These are phyloP conservation scores for Penicillium salamii DNA, from an alignment of 495 filamentous ascomycete genomes.

Conservation along the genomic window DNA sequence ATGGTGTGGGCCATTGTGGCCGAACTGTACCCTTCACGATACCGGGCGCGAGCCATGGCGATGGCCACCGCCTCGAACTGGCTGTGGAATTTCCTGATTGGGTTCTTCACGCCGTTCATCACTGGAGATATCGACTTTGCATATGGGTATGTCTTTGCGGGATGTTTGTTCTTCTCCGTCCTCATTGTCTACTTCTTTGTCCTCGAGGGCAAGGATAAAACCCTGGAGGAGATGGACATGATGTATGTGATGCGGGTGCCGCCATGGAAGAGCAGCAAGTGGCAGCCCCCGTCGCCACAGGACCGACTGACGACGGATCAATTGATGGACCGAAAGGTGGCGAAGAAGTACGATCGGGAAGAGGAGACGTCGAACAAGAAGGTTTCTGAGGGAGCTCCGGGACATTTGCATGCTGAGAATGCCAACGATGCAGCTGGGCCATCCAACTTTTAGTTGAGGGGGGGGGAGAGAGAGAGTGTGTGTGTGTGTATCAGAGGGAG, in stretches of 20 bases:
- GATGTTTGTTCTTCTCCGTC: conserved; percentile 58
- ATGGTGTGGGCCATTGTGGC: conserved; percentile 80
- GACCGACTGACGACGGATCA: conserved; percentile 31
- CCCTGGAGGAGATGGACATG: conserved; percentile 74
- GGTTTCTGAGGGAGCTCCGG: conserved; percentile 7
- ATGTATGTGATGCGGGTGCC: conserved; percentile 71
- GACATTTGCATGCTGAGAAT: conserved; percentile 24
- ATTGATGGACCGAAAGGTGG: conserved; percentile 28
- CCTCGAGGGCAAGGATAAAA: conserved; percentile 61
- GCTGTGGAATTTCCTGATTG: conserved; percentile 82
- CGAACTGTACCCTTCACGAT: conserved; percentile 74
- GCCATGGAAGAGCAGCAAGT: conserved; percentile 55
- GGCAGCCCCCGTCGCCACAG: conserved; percentile 29
- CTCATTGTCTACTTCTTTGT: conserved; percentile 74
- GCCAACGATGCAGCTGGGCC: conserved; percentile 15
- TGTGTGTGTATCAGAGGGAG: background rate
- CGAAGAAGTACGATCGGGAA: conserved; percentile 15
- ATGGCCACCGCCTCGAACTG: conserved; percentile 78
- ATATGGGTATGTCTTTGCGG: conserved; percentile 79
- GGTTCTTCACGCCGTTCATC: conserved; percentile 78
- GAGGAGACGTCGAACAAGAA: conserved; percentile 16
- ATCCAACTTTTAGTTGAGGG: conserved; percentile 15
- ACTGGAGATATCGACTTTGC: conserved; percentile 63
- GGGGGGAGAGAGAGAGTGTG: background rate
- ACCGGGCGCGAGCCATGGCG: conserved; percentile 72